Conservation (phyloP, 2,329 filamentous ascomycete genomes). For the Stemphylium beticola region DNA sequence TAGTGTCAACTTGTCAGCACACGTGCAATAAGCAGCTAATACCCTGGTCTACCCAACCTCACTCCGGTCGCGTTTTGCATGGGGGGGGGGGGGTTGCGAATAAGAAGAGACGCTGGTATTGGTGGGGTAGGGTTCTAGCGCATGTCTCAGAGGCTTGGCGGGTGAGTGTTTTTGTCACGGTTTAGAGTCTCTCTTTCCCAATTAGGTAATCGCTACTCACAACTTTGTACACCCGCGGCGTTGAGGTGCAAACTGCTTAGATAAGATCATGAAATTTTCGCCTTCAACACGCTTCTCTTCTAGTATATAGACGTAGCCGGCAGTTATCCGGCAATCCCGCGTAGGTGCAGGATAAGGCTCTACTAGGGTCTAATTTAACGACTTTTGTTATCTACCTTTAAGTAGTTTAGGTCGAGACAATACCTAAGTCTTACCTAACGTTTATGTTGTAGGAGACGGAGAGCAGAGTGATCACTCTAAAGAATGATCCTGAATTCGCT, state of each 20-base stretch:
- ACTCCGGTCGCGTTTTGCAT: no score
- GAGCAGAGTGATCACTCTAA: slow-evolving; percentile 21
- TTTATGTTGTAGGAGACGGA: slow-evolving; percentile 18
- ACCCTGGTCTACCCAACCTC: not conserved
- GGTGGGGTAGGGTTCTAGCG: no score
- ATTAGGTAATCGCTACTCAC: no score
- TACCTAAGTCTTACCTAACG: slow-evolving; percentile 5
- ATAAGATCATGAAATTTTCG: no score
- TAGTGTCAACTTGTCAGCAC: not conserved
- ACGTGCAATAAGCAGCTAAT: not conserved
- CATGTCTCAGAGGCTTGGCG: no score
- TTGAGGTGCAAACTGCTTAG: no score
- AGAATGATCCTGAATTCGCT: slow-evolving; percentile 24
- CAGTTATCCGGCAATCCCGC: not conserved
- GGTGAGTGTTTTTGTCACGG: no score
- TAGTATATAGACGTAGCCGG: not conserved
- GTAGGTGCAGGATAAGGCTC: not conserved
- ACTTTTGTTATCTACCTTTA: slow-evolving; percentile 2
- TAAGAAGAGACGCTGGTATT: no score
- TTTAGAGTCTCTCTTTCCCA: no score
- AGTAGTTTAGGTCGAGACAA: slow-evolving; percentile 1
- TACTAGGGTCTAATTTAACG: not conserved
- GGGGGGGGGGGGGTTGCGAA: no score
- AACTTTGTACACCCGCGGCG: no score
- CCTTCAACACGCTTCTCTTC: not conserved